Base-by-base conservation (phyloP, 2,329 filamentous ascomycete genomes). In the Pseudonectria buxi region DNA sequence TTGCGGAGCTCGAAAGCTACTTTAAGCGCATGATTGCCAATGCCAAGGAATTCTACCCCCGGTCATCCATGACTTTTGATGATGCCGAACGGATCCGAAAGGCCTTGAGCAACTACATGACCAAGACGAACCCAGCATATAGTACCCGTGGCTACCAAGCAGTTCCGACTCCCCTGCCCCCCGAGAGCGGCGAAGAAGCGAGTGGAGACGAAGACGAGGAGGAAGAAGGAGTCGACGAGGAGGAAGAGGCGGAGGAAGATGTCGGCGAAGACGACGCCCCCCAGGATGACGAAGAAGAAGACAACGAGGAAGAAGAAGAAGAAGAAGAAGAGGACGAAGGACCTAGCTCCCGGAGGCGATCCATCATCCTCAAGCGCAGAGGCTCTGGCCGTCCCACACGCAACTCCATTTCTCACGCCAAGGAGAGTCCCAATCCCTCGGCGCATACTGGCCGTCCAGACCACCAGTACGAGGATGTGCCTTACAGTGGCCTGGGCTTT, bases 71-170 rank as follows among this genome's bases (percentile, higher is more conserved):
- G 38, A 71, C 83, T 26, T 90, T 83, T 55, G 82, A 87, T 28
- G 87, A 95, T 64, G 86, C 88, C 7, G 88, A 95, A 61, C 78
- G 86, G 32, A 76, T 95, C 30, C 76, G 88, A 30, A 95, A 94
- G 63, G 81, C 86, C 3, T 72, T 90, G 27, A 89, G 84, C 57
- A 90, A 89, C 53, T 87, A 80, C 58, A 94, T 94, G 87, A 82
- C 81, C 37, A 84, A 84, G 58, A 74, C 82, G 49, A 94, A 95
- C 51, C 87, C 88, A 11, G 86, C 85, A 12, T 94, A 94, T 59
- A 76, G 78, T 43, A 68, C 71, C 12, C 69, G 73, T 15, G 67
- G 65, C 30, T 92, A 94, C 53, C 72, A 76, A 41, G 82, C 84
- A 5, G 70, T 83, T 30, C 75, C 86, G 6, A 87, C 86, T 2